Evolutionary conservation across 2,329 filamentous ascomycete genomes (phyloP).

Genomic region (Sporothrix sp.): DNA sequence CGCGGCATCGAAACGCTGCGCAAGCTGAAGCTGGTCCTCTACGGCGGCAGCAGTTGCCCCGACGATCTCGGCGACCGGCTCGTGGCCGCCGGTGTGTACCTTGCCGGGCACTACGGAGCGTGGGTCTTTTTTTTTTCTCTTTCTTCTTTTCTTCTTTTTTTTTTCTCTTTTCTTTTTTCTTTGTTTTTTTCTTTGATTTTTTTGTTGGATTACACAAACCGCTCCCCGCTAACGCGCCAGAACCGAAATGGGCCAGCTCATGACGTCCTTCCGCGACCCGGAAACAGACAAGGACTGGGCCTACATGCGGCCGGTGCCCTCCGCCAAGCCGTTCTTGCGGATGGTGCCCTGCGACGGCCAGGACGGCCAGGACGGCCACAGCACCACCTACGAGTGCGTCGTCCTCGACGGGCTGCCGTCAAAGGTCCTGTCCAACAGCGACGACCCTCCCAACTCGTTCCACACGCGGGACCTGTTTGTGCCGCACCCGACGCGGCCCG

Average conservation of each 20-base stretch:
- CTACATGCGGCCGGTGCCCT: slow-evolving; percentile 36
- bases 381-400: slow-evolving; percentile 27
- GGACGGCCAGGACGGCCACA: slow-evolving; percentile 21
- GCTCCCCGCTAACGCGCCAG: not conserved
- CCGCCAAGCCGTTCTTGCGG: slow-evolving; percentile 28
- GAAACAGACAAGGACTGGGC: slow-evolving; percentile 49
- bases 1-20: slow-evolving; percentile 40
- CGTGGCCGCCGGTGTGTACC: slow-evolving; percentile 41
- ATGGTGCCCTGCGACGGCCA: slow-evolving; percentile 23
- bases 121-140: slow-evolving; percentile 24
- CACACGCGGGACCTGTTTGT: slow-evolving; percentile 31
- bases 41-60: slow-evolving; percentile 48
- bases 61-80: slow-evolving; percentile 48
- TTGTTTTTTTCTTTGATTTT: no score
- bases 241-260: slow-evolving; percentile 52
- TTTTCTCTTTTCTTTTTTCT: not conserved
- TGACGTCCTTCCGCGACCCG: slow-evolving; percentile 45
- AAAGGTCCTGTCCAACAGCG: slow-evolving; percentile 22
- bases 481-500: slow-evolving; percentile 25
- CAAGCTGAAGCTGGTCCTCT: slow-evolving; percentile 43
- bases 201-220: no score
- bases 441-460: slow-evolving; percentile 25
- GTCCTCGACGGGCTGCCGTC: slow-evolving; percentile 30
- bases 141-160: not conserved
- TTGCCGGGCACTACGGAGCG: slow-evolving; percentile 49